A percentile compares a stretch with the other conserved stretches of the same genome.
Conservation (phyloP, 495 filamentous ascomycete genomes). For the Tricharina praecox region DNA sequence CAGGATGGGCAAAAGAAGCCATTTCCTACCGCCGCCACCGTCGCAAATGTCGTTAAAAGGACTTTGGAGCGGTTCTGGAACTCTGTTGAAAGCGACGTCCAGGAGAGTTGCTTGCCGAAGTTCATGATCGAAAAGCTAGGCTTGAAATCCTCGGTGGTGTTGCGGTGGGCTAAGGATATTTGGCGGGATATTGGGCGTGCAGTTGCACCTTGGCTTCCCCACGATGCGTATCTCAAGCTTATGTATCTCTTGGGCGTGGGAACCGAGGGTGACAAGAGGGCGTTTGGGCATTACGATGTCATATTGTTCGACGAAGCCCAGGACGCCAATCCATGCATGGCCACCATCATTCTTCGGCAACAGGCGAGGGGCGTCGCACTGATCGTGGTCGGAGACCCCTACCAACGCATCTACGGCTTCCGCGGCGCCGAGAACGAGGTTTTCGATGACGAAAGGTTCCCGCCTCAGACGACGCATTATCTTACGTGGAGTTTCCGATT, state of each 20-base stretch:
- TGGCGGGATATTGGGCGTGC: constrained; percentile 10
- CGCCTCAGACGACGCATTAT: constrained; percentile 10
- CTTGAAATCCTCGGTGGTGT: constrained; percentile 6
- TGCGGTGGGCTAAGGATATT: constrained; percentile 10
- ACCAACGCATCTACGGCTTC: constrained; percentile 23
- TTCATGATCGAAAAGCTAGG: constrained; percentile 9
- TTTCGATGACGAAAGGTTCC: constrained; percentile 11
- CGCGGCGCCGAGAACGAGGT: constrained; percentile 13
- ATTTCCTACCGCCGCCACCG: constrained; percentile 11
- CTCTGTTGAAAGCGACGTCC: constrained; percentile 8
- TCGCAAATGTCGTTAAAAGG: constrained; percentile 10
- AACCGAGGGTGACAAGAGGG: constrained; percentile 3
- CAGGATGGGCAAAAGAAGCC: neutral
- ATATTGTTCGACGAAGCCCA: constrained; percentile 23
- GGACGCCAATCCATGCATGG: constrained; percentile 16
- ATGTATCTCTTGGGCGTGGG: constrained; percentile 9
- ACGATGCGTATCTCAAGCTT: constrained; percentile 21
- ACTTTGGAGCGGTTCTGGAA: constrained; percentile 14
- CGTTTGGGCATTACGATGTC: constrained; percentile 13
- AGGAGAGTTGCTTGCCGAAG: constrained; percentile 3
- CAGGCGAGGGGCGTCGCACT: constrained; percentile 3
- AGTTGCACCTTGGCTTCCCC: constrained; percentile 10
- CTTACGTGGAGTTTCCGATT: constrained; percentile 22
- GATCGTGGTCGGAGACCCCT: constrained; percentile 20
- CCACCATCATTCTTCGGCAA: constrained; percentile 13